Evolutionary conservation across 441 rosid species (phyloP).

Genomic region (Viola pubescens): DNA sequence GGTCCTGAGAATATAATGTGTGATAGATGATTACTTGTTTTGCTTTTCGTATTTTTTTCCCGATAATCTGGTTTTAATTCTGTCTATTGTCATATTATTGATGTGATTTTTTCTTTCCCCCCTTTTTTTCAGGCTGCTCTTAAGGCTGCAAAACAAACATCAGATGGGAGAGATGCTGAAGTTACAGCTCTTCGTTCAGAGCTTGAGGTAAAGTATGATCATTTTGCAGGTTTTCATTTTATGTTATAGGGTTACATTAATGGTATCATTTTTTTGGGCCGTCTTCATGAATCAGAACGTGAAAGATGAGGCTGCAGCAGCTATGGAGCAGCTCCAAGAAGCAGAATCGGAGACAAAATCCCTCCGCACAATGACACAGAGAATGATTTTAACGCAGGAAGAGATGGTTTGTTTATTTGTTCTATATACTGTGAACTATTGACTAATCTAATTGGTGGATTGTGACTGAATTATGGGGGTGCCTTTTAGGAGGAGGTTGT

Average conservation of each 20-base stretch:
- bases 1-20: slow-evolving; percentile 3
- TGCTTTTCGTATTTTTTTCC: slow-evolving; percentile 2
- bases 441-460: slow-evolving; percentile 8
- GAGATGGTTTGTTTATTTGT: slow-evolving; percentile 62
- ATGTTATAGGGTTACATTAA: too few relatives aligned
- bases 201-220: slow-evolving; percentile 49
- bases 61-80: too few relatives aligned
- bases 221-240: slow-evolving; percentile 2
- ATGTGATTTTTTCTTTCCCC: background rate
- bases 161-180: slow-evolving; percentile 65
- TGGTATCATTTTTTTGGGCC: too few relatives aligned
- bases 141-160: slow-evolving; percentile 65
- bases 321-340: slow-evolving; percentile 55
- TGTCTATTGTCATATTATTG: too few relatives aligned
- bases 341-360: slow-evolving; percentile 76
- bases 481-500: slow-evolving; percentile 87
- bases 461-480: slow-evolving; percentile 22
- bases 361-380: slow-evolving; percentile 69
- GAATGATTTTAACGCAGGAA: slow-evolving; percentile 89
- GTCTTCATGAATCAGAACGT: slow-evolving; percentile 37
- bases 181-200: slow-evolving; percentile 53
- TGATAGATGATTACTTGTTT: slow-evolving; percentile 7
- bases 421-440: background rate
- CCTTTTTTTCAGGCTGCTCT: slow-evolving; percentile 47
- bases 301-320: slow-evolving; percentile 55